Base-by-base conservation (phyloP, 2,329 filamentous ascomycete species). In the Fusarium subtropicale region DNA sequence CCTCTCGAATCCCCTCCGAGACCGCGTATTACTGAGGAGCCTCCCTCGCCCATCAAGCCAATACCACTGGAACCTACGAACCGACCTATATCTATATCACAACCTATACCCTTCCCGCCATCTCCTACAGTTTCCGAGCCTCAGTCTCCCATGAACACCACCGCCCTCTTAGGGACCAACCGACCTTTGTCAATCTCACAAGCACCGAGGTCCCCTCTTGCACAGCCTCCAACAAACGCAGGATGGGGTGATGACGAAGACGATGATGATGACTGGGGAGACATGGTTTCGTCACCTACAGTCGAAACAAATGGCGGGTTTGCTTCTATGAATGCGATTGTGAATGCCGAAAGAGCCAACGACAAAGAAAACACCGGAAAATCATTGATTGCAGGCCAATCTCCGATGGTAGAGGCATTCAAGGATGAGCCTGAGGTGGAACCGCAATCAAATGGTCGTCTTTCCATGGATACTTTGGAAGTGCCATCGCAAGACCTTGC, bases 231-330 rank as follows among this genome's bases (percentile, higher is more conserved):
- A 28, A 58, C 52, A 15, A 71, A 69, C 13, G 62, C 65, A 20
- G 62, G 68, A 26, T 64, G 60, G 39, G 60, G 41, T 7, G 54
- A 70, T 47, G 73, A 72, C 1, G 75, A 83, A 1, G 83, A 86
- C 7, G 85, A 86, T 6, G 85, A 87, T 3, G 86, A 87, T 45
- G 86, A 88, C 38, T 89, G 87, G 87, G 87, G 87, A 3, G 87
- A 89, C 64, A 89, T 89, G 87, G 80, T 89, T 34, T 76, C 78
- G 5, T 79, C 77, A 6, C 75, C 79, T 4, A 67, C 74, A 3
- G 56, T 33, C 3, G 56, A 60, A 39, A 55, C 64, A 36, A 71
- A 74, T 6, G 68, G 69, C 8, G 44, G 53, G 1, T 69, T 72
- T 41, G 24, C 61, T n/a, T 74, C 69, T 15, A 44, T 75, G 46